Conservation (phyloP, 805 yeast genomes). For the Metschnikowia lunata region DNA sequence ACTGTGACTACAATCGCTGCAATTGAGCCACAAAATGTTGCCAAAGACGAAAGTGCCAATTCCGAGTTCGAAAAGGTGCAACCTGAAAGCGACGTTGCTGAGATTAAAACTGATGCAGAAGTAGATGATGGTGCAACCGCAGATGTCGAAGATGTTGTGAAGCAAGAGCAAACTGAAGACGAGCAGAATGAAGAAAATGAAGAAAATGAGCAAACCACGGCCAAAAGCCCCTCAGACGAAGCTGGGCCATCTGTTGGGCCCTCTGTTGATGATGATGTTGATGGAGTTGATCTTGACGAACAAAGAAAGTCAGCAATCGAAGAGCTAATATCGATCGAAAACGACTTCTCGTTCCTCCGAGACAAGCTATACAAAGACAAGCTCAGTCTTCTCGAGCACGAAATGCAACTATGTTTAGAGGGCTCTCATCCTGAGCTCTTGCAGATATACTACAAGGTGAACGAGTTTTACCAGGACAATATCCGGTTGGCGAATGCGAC, state of each 20-base stretch:
- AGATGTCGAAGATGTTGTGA: slow-evolving; percentile 11
- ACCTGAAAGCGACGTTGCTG: background rate
- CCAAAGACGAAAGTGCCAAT: background rate
- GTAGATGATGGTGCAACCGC: slow-evolving; percentile 5
- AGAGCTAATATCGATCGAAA: slow-evolving; percentile 74
- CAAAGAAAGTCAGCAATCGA: slow-evolving; percentile 61
- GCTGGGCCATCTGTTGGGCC: slow-evolving; percentile 5
- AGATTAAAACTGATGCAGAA: slow-evolving; percentile 19
- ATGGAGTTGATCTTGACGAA: slow-evolving; percentile 27
- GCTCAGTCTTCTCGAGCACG: slow-evolving; percentile 69
- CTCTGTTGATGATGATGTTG: background rate
- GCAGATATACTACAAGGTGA: slow-evolving; percentile 64
- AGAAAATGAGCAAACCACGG: background rate
- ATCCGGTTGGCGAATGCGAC: slow-evolving; percentile 43
- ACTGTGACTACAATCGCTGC: slow-evolving; percentile 4
- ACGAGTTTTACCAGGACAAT: slow-evolving; percentile 68
- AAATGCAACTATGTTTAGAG: slow-evolving; percentile 77
- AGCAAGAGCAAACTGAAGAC: slow-evolving; percentile 22
- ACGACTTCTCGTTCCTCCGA: slow-evolving; percentile 79
- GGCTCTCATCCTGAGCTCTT: slow-evolving; percentile 92
- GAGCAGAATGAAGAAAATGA: background rate
- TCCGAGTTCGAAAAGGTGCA: background rate
- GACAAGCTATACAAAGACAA: slow-evolving; percentile 85
- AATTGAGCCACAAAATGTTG: background rate
- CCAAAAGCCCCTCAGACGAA: slow-evolving; percentile 10